Base-by-base conservation (phyloP, 2,329 filamentous ascomycete genomes). In the Aspergillus sp. region DNA sequence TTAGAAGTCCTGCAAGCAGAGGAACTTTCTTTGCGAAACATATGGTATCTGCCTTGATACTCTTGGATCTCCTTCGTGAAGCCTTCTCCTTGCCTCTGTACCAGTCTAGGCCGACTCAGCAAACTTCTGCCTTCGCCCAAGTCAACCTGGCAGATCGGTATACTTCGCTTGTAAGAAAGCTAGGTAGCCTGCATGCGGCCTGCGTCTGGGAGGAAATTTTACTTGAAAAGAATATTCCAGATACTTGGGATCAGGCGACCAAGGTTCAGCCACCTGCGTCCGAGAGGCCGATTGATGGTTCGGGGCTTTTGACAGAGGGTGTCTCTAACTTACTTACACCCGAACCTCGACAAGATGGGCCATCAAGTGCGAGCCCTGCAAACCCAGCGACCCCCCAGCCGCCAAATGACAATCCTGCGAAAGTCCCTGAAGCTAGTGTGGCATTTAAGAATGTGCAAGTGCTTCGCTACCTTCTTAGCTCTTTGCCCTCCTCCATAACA, bases 121-220 rank as follows among this genome's bases (percentile, higher is more conserved):
- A 86, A 55, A 81, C 80, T 9, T 85, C 87, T 31, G 85, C 89
- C 11, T 91, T 97, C 70, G 87, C 86, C 58, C 85, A 87, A 28
- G 85, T 96, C 68, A 96, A 96, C 71, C 84, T 96, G 23, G 92
- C 89, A 34, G 94, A 98, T 74, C 89, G 92, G 74, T 96, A 96
- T 73, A 82, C 87, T 49, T 79, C 83, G n/a, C 80, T 97, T 43
- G 84, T 96, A 25, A 85, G 87, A 64, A 87, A 88, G 28, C 84
- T 98, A 38, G 93, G 92, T 3, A 88, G 88, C 25, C 80, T 99
- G 17, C 85, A 97, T 66, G 86, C 91, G 47, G 89, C 89, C 56
- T 91, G 92, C 62, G 84, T 96, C n/a, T 89, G 89, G 76, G 94
- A 99, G 76, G 91, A 96, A 66, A 90, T 93, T 41, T 81, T 89